Percentiles rank a stretch among this genome's conserved stretches.
Conservation (phyloP, 768 basidiomycete genomes). For the Tricholomella constricta region DNA sequence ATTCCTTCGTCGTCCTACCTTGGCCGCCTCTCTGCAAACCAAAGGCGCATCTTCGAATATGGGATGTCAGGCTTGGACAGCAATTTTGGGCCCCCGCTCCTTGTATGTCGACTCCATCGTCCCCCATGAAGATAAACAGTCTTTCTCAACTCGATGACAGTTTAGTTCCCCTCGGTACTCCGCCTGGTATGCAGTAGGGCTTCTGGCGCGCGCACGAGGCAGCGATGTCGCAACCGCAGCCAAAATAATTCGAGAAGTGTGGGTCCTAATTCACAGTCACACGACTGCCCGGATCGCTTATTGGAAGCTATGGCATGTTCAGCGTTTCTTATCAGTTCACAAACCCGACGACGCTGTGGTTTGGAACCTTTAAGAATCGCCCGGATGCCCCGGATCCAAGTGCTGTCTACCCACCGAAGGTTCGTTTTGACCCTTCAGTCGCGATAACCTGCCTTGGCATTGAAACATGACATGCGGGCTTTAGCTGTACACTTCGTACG, state of each 20-base stretch:
- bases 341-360: slow-evolving; percentile 30
- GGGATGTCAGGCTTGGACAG: slow-evolving; percentile 25
- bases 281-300: too few species aligned
- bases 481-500: slow-evolving; percentile 28
- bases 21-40: slow-evolving; percentile 20
- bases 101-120: slow-evolving; percentile 18
- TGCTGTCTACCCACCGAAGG: neutral
- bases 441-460: too few species aligned
- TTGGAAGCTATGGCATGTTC: too few species aligned
- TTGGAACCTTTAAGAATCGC: slow-evolving; percentile 25
- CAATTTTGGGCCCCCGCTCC: slow-evolving; percentile 26
- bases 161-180: slow-evolving; percentile 32
- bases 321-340: slow-evolving; percentile 20
- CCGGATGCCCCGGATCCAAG: neutral
- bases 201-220: slow-evolving; percentile 27
- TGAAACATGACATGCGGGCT: too few species aligned
- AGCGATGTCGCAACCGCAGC: slow-evolving; percentile 24
- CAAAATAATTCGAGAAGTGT: slow-evolving; percentile 25
- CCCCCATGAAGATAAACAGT: neutral
- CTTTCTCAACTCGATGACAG: slow-evolving; percentile 6
- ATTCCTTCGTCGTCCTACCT: slow-evolving; percentile 16
- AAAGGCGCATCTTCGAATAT: slow-evolving; percentile 25
- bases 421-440: too few species aligned
- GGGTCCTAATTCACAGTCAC: too few species aligned
- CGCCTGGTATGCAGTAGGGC: slow-evolving; percentile 32